These are phyloP conservation scores for Penicillium taxi DNA, from an alignment of 495 filamentous ascomycete genomes.

Conservation along the genomic window DNA sequence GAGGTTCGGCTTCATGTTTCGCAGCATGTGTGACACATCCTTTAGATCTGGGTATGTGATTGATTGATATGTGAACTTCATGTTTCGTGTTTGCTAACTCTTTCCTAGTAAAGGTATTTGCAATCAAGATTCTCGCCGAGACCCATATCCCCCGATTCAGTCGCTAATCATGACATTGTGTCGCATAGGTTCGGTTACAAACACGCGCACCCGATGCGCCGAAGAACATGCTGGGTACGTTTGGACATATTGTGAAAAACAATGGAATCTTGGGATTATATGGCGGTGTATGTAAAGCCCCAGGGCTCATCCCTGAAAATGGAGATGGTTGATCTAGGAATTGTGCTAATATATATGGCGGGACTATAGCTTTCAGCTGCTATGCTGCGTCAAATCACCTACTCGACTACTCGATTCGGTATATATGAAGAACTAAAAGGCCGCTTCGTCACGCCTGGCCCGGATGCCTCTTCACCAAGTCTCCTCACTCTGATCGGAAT, in stretches of 20 bases:
- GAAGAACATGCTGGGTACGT: conserved; percentile 71
- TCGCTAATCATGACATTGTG: conserved; percentile 13
- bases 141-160: conserved; percentile 3
- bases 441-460: conserved; percentile 37
- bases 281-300: conserved; percentile 51
- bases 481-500: conserved; percentile 70
- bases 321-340: not conserved
- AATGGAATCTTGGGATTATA: conserved; percentile 72
- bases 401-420: conserved; percentile 87
- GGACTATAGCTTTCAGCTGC: conserved; percentile 70
- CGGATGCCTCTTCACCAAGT: conserved; percentile 42
- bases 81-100: conserved; percentile 12
- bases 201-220: conserved; percentile 60
- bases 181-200: conserved; percentile 73
- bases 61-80: not conserved
- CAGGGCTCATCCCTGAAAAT: not conserved
- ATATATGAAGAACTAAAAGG: conserved; percentile 89
- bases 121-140: conserved; percentile 7
- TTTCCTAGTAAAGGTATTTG: conserved; percentile 44
- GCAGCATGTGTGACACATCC: conserved; percentile 88
- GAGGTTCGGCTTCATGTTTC: conserved; percentile 82
- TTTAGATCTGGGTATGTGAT: conserved; percentile 55
- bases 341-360: too few relatives aligned
- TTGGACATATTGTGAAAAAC: conserved; percentile 62
- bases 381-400: conserved; percentile 82